These are phyloP conservation scores for Spathaspora gorwiae DNA, from an alignment of 805 yeast genomes.

Conservation along the genomic window DNA sequence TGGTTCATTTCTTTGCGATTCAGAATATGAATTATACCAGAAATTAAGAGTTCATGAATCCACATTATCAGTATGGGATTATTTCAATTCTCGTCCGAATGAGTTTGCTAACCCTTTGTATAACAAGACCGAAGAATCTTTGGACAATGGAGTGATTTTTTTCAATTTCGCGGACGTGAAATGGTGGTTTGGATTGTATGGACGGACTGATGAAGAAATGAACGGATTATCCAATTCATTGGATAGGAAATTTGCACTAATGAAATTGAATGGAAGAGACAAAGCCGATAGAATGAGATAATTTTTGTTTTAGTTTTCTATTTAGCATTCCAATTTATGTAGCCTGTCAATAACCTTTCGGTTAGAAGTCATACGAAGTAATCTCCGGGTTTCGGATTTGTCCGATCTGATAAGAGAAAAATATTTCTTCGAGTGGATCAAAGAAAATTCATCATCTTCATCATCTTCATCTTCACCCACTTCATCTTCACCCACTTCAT, in stretches of 20 bases:
- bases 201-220: conserved; percentile 60
- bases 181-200: conserved; percentile 90
- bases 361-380: no score
- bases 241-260: conserved; percentile 38
- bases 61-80: conserved; percentile 90
- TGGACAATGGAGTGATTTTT: conserved; percentile 41
- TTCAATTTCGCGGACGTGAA: conserved; percentile 60
- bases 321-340: no score
- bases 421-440: no score
- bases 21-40: conserved; percentile 55
- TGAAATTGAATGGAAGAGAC: conserved; percentile 14
- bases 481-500: no score
- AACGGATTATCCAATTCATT: conserved; percentile 38
- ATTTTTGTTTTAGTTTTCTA: no score
- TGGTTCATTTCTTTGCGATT: conserved; percentile 80
- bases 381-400: no score
- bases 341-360: no score
- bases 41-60: conserved; percentile 33
- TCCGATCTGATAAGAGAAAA: no score
- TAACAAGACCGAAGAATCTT: neutral
- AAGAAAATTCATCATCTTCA: no score
- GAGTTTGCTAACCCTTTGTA: conserved; percentile 64
- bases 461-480: no score
- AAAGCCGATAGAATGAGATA: neutral
- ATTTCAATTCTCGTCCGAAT: conserved; percentile 66